A percentile compares a stretch with the other conserved stretches of the same genome.
Evolutionary conservation across 108 stramenopile genomes (phyloP).

Genomic region (Cyclotella sp.): DNA sequence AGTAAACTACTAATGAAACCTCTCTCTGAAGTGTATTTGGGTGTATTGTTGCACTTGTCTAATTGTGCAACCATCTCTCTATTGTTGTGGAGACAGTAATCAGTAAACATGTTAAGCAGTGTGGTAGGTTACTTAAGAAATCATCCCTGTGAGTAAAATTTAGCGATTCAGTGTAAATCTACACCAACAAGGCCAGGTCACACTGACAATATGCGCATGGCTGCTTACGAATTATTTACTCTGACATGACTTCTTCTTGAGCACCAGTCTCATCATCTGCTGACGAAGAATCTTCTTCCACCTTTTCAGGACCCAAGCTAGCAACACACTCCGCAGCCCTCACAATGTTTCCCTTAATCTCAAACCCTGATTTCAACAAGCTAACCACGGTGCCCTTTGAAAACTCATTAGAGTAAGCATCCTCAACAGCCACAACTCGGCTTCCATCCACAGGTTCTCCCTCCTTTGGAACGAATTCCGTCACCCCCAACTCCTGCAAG

Average conservation of each 20-base stretch:
- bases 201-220: too few relatives aligned
- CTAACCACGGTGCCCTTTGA: slow-evolving; percentile 63
- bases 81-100: too few relatives aligned
- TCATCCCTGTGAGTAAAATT: too few relatives aligned
- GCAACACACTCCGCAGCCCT: slow-evolving; percentile 68
- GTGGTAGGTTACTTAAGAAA: too few relatives aligned
- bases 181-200: too few relatives aligned
- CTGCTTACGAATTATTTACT: background rate
- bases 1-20: too few relatives aligned
- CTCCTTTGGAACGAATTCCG: slow-evolving; percentile 46
- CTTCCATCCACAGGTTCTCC: slow-evolving; percentile 58
- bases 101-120: too few relatives aligned
- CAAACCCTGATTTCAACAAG: slow-evolving; percentile 59
- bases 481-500: slow-evolving; percentile 69
- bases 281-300: slow-evolving; percentile 25
- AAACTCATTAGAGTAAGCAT: slow-evolving; percentile 60
- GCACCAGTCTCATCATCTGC: background rate
- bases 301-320: slow-evolving; percentile 58
- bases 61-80: too few relatives aligned
- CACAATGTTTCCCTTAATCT: slow-evolving; percentile 77
- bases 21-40: too few relatives aligned
- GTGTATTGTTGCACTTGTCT: too few relatives aligned
- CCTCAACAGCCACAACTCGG: slow-evolving; percentile 59
- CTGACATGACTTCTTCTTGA: background rate
- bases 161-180: too few relatives aligned